Percentiles rank a stretch among this genome's conserved stretches.
Conservation (phyloP, 441 rosid species). For the Eutrema salsugineum region DNA sequence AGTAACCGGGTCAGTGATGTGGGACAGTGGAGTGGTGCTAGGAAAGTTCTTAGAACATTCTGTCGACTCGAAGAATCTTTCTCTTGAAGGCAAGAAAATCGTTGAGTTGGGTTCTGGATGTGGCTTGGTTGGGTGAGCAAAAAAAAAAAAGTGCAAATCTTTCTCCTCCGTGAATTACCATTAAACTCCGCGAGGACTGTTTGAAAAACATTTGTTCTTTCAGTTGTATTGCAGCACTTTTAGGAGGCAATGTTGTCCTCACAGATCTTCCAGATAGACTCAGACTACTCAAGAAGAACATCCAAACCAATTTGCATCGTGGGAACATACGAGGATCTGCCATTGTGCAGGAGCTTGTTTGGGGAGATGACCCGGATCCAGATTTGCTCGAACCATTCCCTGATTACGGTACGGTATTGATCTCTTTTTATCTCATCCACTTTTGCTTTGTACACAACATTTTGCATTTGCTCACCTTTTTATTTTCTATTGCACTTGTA, state of each 20-base stretch:
- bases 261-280: slow-evolving; percentile 92
- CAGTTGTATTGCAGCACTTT: slow-evolving; percentile 85
- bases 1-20: slow-evolving; percentile 92
- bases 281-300: slow-evolving; percentile 74
- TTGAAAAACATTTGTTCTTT: slow-evolving; percentile 19
- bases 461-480: neutral
- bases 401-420: slow-evolving; percentile 70
- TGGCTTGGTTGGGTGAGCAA: slow-evolving; percentile 83
- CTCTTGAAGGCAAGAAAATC: slow-evolving; percentile 70
- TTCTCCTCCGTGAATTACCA: neutral
- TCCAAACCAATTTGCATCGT: slow-evolving; percentile 50
- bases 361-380: slow-evolving; percentile 72
- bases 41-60: slow-evolving; percentile 89
- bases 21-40: slow-evolving; percentile 89
- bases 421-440: neutral
- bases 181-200: neutral
- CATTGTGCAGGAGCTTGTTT: slow-evolving; percentile 56
- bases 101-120: slow-evolving; percentile 92
- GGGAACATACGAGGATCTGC: slow-evolving; percentile 62
- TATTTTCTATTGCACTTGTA: slow-evolving; percentile 15
- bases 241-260: slow-evolving; percentile 75
- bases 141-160: neutral
- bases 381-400: slow-evolving; percentile 68
- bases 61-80: slow-evolving; percentile 65
- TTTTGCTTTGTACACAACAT: neutral